Conservation (phyloP, 2,329 filamentous ascomycete species). For the Rugonectria rugulosa region DNA sequence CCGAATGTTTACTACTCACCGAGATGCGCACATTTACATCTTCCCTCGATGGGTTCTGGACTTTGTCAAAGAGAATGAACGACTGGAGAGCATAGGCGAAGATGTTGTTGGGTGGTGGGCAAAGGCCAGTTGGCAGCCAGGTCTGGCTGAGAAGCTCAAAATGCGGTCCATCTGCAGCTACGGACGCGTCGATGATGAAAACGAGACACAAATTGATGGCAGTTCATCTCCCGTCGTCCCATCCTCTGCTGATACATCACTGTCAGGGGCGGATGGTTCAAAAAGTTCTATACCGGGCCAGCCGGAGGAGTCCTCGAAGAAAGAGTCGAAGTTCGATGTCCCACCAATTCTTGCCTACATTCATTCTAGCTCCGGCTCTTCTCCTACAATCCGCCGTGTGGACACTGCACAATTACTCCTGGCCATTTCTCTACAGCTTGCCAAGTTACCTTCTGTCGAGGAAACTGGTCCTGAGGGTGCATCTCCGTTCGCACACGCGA, state of each 20-base stretch:
- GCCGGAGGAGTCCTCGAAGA: conserved; percentile 17
- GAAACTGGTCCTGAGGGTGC: conserved; percentile 64
- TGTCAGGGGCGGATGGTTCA: neutral
- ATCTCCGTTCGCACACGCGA: conserved; percentile 78
- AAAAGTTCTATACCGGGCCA: conserved; percentile 6
- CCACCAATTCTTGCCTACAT: conserved; percentile 85
- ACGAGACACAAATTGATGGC: conserved; percentile 42
- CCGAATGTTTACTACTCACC: conserved; percentile 81
- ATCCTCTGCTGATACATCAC: conserved; percentile 2
- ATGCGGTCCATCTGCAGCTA: conserved; percentile 67
- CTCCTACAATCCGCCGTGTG: conserved; percentile 81
- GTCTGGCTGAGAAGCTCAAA: conserved; percentile 79
- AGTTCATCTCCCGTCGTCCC: conserved; percentile 36
- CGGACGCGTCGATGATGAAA: conserved; percentile 49
- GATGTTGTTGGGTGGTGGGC: conserved; percentile 96
- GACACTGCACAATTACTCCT: conserved; percentile 87
- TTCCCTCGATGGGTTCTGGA: conserved; percentile 92
- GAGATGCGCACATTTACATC: conserved; percentile 94
- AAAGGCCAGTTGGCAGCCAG: conserved; percentile 89
- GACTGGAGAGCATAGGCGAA: conserved; percentile 86
- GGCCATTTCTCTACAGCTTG: conserved; percentile 82
- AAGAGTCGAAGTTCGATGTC: conserved; percentile 48
- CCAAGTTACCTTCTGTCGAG: conserved; percentile 78
- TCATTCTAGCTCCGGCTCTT: conserved; percentile 64
- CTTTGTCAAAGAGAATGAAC: conserved; percentile 80